These are phyloP conservation scores for Pleurotus citrinopileatus DNA, from an alignment of 768 basidiomycete genomes.

Conservation along the genomic window DNA sequence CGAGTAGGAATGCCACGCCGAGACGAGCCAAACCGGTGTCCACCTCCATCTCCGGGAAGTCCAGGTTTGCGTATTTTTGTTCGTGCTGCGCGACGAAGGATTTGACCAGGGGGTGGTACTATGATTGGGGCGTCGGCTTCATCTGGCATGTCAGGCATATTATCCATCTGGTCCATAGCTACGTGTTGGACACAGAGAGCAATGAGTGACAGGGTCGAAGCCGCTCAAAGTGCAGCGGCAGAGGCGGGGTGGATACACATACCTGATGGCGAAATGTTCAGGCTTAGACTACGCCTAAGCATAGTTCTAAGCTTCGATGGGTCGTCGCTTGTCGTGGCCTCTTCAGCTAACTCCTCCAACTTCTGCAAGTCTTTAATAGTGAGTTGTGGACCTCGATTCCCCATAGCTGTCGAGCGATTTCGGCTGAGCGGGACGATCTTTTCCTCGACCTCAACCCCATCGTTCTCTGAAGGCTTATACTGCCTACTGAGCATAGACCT, in stretches of 20 bases:
- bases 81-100: conserved; percentile 86
- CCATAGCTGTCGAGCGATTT: conserved; percentile 65
- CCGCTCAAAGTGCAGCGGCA: background rate
- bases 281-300: conserved; percentile 81
- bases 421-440: conserved; percentile 64
- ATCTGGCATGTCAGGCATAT: conserved; percentile 65
- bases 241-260: conserved; percentile 32
- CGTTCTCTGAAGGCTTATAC: conserved; percentile 79
- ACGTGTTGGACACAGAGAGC: conserved; percentile 3
- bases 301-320: conserved; percentile 75
- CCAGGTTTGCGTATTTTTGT: conserved; percentile 93
- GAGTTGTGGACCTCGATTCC: conserved; percentile 75
- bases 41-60: conserved; percentile 71
- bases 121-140: conserved; percentile 92
- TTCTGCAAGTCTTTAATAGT: conserved; percentile 94
- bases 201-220: background rate
- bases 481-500: conserved; percentile 94
- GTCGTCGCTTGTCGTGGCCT: conserved; percentile 81
- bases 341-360: conserved; percentile 90
- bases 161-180: conserved; percentile 70
- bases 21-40: conserved; percentile 73
- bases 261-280: conserved; percentile 86
- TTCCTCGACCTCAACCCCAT: conserved; percentile 69
- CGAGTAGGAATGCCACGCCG: conserved; percentile 27
- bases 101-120: conserved; percentile 82